Evolutionary conservation across 148 eudicot genomes (phyloP).

Genomic region (Rhododendron griersonianum): DNA sequence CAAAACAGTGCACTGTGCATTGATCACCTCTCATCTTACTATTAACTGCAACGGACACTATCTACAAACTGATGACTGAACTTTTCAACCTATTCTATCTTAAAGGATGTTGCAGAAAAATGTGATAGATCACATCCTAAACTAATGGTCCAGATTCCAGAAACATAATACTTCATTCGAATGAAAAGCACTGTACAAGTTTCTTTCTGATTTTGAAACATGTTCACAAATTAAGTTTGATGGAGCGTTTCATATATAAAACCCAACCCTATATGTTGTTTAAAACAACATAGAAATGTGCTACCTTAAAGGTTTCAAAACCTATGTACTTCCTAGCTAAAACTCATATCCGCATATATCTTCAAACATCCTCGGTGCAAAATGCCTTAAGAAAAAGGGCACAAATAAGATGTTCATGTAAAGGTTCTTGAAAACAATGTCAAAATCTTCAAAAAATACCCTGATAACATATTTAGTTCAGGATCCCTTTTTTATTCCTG

Average conservation of each 20-base stretch:
- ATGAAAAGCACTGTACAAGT: not conserved
- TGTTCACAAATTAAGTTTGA: not conserved
- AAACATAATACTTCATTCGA: not conserved
- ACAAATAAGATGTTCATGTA: not conserved
- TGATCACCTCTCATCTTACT: not conserved
- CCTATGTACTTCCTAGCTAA: not conserved
- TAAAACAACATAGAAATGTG: not conserved
- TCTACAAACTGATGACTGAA: not conserved
- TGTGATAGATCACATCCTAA: not conserved
- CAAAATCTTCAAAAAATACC: not conserved
- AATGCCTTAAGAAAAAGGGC: not conserved
- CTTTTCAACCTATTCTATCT: not conserved
- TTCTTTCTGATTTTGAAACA: not conserved
- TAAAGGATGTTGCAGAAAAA: not conserved
- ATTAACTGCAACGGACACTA: not conserved
- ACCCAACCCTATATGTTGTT: not conserved
- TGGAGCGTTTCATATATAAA: not conserved
- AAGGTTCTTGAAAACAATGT: not conserved
- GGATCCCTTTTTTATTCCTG: not conserved
- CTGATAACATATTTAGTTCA: not conserved
- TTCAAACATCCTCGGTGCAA: not conserved
- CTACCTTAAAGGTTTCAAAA: not conserved
- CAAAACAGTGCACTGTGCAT: not conserved
- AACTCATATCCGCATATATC: not conserved
- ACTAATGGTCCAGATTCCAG: not conserved